Conservation (phyloP, 306 rosid species). For the Castanea mollissima region DNA sequence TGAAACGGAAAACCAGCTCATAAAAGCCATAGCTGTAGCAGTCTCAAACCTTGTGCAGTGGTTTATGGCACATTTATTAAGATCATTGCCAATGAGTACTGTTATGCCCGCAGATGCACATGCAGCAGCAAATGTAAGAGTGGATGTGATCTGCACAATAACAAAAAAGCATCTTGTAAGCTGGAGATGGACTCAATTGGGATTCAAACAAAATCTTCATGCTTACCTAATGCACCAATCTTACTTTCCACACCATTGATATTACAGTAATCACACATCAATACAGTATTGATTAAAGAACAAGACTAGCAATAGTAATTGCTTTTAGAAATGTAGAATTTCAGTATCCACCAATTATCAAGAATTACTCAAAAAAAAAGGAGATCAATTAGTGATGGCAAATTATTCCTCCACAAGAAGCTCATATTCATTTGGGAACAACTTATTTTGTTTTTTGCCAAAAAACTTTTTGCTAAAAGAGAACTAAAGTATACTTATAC, state of each 20-base stretch:
- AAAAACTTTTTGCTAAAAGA: not conserved
- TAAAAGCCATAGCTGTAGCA: constrained; percentile 49
- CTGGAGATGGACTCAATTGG: not conserved
- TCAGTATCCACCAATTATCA: too few relatives aligned
- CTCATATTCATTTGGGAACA: too few relatives aligned
- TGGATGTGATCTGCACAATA: constrained; percentile 31
- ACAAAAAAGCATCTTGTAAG: not conserved
- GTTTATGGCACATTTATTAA: constrained; percentile 28
- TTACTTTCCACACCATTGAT: not conserved
- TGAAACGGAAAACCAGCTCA: constrained; percentile 44
- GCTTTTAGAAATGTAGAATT: too few relatives aligned
- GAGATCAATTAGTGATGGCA: too few relatives aligned
- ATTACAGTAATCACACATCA: not conserved
- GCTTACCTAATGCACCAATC: not conserved
- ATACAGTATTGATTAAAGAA: not conserved
- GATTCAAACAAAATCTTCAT: not conserved
- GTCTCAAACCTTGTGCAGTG: constrained; percentile 35
- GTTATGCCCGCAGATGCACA: constrained; percentile 52
- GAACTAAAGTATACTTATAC: too few relatives aligned
- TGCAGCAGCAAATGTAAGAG: constrained; percentile 46
- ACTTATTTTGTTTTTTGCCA: too few relatives aligned
- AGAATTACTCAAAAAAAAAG: too few relatives aligned
- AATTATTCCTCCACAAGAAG: not conserved
- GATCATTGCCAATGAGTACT: constrained; percentile 39
- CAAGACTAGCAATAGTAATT: not conserved